Base-by-base conservation (phyloP, 1,139 yeast genomes). In the Debaryomycetaceae sp. region DNA sequence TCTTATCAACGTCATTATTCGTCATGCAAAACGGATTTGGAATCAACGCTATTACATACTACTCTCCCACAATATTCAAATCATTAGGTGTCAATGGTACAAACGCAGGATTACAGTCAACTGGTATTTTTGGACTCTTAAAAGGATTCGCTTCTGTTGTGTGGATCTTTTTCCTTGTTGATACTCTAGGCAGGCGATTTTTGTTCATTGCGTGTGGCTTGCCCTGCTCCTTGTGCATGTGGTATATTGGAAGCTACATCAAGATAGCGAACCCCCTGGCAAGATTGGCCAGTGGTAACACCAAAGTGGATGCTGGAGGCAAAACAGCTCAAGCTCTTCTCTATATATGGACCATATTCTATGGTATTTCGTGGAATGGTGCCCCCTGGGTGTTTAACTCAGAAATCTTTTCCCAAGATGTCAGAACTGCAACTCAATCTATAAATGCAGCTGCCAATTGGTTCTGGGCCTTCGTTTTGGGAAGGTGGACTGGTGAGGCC, bases 41-140 rank as follows among this genome's bases (percentile, higher is more conserved):
- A 30, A 63, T 63, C 41, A 63, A 65, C 43, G 68, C 69, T 17
- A 55, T 64, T 33, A 61, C 62, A 4, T 63, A 64, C 40, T 64
- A 64, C 41, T 62, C 68, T 5, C 65, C 65, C 2, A 53, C 65
- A 0, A 59, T 65, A 33, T 59, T 65, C 46, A 55, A 58, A 39
- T 59, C 66, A 3, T 51, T 64, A 31, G 70, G 70, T 11, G 55
- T 63, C 2, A 49, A 41, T 34, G 65, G 66, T 1, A 42, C 60
- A 5, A 56, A 58, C 37, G 70, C 81, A 2, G 70, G 79, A 1
- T 63, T 79, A 35, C 63, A 76, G 35, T 73, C 82, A 11, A 80
- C 85, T 4, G 84, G 84, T 42, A 67, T 79, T 35, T 79, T 79
- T 55, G 81, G 84, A 30, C 61, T 78, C 26, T 60, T 74, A 33